phyloP scores from a whole-genome alignment of 371 early-diverging fungal genomes.

The Thermomucor indicae-seudaticae region DNA sequence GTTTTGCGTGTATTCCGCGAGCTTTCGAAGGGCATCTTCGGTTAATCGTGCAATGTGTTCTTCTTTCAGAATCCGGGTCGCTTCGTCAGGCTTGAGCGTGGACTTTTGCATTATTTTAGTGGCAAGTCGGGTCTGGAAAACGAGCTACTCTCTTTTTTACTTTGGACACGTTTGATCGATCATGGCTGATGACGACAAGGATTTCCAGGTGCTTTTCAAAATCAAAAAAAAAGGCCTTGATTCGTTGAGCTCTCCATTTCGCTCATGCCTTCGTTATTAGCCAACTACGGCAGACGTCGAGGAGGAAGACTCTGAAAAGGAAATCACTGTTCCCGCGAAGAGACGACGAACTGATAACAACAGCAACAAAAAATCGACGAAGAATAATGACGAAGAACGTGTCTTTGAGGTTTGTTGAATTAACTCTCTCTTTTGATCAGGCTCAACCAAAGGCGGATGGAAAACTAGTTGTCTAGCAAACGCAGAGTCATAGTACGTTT shows the following conservation, averaged over 20 bases:
- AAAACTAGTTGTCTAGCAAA: slow-evolving; percentile 9
- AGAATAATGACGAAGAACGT: neutral
- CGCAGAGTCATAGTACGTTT: slow-evolving; percentile 6
- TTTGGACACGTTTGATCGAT: neutral
- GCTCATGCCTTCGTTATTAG: too few relatives aligned
- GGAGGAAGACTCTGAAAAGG: too few relatives aligned
- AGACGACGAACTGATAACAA: neutral
- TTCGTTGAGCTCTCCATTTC: too few relatives aligned
- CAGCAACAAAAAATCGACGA: neutral
- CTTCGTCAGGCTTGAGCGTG: slow-evolving; percentile 30
- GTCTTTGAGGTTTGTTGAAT: neutral
- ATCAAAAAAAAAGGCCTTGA: too few relatives aligned
- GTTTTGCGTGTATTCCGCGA: slow-evolving; percentile 52
- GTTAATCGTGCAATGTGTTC: slow-evolving; percentile 53
- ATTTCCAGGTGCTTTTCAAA: too few relatives aligned
- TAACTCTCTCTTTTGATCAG: too few relatives aligned
- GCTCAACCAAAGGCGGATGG: too few relatives aligned
- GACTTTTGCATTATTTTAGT: slow-evolving; percentile 1
- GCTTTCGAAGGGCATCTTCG: slow-evolving; percentile 52
- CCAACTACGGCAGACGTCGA: too few relatives aligned
- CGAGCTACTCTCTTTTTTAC: too few relatives aligned
- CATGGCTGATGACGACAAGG: too few relatives aligned
- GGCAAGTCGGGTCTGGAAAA: neutral
- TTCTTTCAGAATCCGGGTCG: slow-evolving; percentile 31
- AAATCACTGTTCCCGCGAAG: too few relatives aligned